Evolutionary conservation across 768 basidiomycete genomes (phyloP).

Genomic region (Sarcodon aspratus): DNA sequence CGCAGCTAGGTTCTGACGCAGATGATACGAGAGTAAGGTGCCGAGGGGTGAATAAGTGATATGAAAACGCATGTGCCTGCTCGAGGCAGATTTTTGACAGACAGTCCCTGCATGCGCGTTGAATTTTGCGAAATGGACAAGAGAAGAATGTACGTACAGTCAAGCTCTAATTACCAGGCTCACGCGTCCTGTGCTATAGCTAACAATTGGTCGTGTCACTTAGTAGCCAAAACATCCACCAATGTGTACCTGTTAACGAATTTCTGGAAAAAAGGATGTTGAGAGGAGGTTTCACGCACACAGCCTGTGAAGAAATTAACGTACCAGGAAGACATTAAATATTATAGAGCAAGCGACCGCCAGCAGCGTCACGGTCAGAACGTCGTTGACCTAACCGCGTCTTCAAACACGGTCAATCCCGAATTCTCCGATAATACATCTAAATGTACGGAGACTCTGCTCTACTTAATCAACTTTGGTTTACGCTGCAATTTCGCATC

Average conservation of each 20-base stretch:
- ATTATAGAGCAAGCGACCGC: no score
- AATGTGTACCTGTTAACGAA: neutral
- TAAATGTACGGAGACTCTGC: no score
- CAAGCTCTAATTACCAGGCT: neutral
- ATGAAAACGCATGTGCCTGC: slow-evolving; percentile 52
- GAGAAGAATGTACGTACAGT: neutral
- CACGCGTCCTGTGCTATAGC: neutral
- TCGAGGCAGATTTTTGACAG: neutral
- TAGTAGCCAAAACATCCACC: neutral
- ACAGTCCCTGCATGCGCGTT: neutral
- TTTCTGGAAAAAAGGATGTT: neutral
- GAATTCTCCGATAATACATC: no score
- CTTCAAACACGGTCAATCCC: no score
- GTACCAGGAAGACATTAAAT: neutral
- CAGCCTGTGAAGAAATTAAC: neutral
- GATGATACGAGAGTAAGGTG: slow-evolving; percentile 68
- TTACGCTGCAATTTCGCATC: no score
- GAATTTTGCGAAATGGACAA: neutral
- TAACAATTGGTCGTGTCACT: neutral
- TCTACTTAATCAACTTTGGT: no score
- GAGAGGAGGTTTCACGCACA: slow-evolving; percentile 1
- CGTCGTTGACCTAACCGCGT: no score
- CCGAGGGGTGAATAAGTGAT: slow-evolving; percentile 79
- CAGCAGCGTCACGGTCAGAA: no score
- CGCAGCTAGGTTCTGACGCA: slow-evolving; percentile 47